phyloP scores from a whole-genome alignment of 345 rosid species.

The Trapa incisa region DNA sequence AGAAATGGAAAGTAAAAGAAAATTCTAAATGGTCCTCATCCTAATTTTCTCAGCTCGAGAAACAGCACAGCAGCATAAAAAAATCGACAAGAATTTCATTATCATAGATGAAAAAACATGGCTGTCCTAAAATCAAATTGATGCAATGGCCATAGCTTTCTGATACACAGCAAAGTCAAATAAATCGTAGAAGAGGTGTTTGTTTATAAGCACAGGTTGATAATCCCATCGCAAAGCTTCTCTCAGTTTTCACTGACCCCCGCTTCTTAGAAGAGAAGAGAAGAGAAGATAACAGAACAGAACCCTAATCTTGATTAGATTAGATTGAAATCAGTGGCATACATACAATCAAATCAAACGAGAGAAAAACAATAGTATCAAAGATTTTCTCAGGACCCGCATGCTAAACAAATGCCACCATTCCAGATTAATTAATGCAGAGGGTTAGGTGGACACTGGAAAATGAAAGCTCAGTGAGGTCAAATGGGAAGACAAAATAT shows the following conservation, averaged over 20 bases:
- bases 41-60: slow-evolving; percentile 10
- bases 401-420: not conserved
- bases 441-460: slow-evolving; percentile 16
- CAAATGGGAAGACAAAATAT: slow-evolving; percentile 16
- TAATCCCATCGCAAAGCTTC: not conserved
- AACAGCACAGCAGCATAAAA: slow-evolving; percentile 17
- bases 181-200: not conserved
- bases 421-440: slow-evolving; percentile 8
- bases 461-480: slow-evolving; percentile 17
- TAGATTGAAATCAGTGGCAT: slow-evolving; percentile 1
- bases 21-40: slow-evolving; percentile 19
- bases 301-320: slow-evolving; percentile 22
- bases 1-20: not conserved
- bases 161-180: slow-evolving; percentile 11
- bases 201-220: not conserved
- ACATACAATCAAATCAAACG: not conserved
- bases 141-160: slow-evolving; percentile 31
- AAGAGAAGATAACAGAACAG: not conserved
- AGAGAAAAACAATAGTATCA: slow-evolving; percentile 4
- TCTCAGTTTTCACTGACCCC: not conserved
- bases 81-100: slow-evolving; percentile 12
- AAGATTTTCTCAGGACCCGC: slow-evolving; percentile 19
- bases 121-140: slow-evolving; percentile 11
- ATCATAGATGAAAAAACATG: slow-evolving; percentile 8
- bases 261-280: not conserved